Evolutionary conservation across 345 rosid genomes (phyloP), one percentile per base, ranked within the genome.

Genomic region (Noccaea bulbosa): DNA sequence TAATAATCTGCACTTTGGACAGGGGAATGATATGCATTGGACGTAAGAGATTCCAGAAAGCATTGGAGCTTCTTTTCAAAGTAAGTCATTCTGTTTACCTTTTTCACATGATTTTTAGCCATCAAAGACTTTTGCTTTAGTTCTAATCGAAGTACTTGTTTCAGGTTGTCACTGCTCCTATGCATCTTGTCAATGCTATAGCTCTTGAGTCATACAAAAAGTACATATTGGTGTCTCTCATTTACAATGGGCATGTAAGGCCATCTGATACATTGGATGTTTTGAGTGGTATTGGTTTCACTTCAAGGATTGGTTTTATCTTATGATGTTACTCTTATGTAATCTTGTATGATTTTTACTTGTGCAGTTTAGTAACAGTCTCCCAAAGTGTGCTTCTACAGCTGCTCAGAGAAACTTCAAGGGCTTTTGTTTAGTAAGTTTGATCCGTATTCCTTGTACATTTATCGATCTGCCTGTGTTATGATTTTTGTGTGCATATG

Each of bases 21-120:
- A 94, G 99, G 80, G 99, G 99, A 66, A 94, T 92, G 92, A 81
- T 90, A 74, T 92, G 94, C 86, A 86, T 90, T 44, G 99, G 99
- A 16, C 89, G 47, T 72, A 94, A 94, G 78, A 72, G 35, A 37
- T 94, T 89, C 74, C 82, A 72, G 78, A 92, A 92, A 79, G 98
- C 97, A 65, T 71, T 87, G 85, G 97, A 89, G 91, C 98, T 94
- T 80, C 80, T 92, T 41, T 97, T 84, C 76, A 92, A 86, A 77
- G 97, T 92, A 14, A 44, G 62, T 43, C 70, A 40, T 66, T 49
- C 47, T 30, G 10, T 46, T n/a, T 67, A 22, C 40, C 35, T 8
- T 79, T 16, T 67, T 78, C 50, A 22, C 50, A 22, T 22, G 32
- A 12, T 20, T 40, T 52, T 37, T 69, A 40, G 32, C 7, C 51